Conservation (phyloP, 345 rosid genomes). For the Reutealis trisperma region DNA sequence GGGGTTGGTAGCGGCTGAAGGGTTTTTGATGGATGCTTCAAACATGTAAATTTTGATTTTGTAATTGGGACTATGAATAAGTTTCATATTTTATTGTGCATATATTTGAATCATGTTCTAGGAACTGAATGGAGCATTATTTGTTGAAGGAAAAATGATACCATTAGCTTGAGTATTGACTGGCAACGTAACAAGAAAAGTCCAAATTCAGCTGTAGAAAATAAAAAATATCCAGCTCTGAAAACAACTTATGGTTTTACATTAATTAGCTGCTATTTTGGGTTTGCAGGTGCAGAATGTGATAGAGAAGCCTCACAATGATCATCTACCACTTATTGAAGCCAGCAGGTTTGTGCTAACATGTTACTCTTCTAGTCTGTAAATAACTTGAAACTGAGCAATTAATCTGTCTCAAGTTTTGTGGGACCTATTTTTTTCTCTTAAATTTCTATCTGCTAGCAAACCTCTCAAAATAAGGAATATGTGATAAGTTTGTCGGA, state of each 20-base stretch:
- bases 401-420: background rate
- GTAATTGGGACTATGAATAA: background rate
- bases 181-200: background rate
- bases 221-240: background rate
- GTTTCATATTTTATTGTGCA: background rate
- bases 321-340: slow-evolving; percentile 74
- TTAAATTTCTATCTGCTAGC: background rate
- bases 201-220: background rate
- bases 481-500: background rate
- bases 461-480: background rate
- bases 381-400: background rate
- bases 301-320: slow-evolving; percentile 80
- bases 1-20: background rate
- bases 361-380: background rate
- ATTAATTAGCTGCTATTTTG: slow-evolving; percentile 4
- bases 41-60: background rate
- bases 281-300: slow-evolving; percentile 68
- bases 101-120: background rate
- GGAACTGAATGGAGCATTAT: background rate
- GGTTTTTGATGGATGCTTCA: background rate
- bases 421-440: background rate
- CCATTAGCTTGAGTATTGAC: background rate
- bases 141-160: background rate
- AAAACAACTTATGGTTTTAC: background rate
- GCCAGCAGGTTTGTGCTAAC: slow-evolving; percentile 66